A percentile compares a stretch with the other conserved stretches of the same genome.
Conservation (phyloP, 306 rosid genomes). For the Fragaria nilgerrensis region DNA sequence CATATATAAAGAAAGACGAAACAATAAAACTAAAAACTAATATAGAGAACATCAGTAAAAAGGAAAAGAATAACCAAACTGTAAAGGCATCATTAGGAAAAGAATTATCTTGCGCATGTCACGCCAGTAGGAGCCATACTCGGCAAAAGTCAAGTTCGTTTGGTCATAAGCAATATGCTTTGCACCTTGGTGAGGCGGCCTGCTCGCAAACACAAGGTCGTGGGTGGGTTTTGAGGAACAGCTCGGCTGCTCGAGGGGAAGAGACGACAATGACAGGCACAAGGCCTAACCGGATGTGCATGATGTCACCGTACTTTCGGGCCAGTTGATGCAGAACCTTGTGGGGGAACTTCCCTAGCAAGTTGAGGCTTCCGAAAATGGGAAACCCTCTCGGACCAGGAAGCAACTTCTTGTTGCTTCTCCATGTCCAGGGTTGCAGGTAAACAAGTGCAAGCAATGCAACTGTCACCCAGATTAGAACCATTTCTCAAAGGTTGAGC, state of each 20-base stretch:
- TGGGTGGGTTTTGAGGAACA: conserved; percentile 51
- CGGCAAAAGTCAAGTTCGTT: conserved; percentile 5
- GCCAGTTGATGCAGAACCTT: conserved; percentile 22
- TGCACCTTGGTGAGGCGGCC: conserved; percentile 23
- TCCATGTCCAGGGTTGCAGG: conserved; percentile 5
- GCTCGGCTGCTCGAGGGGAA: conserved; percentile 44
- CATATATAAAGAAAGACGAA: too few relatives aligned
- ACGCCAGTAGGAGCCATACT: conserved; percentile 38
- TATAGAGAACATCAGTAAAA: too few relatives aligned
- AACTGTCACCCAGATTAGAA: conserved; percentile 1
- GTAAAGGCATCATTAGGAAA: too few relatives aligned
- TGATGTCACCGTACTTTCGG: conserved; percentile 27
- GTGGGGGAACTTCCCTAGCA: conserved; percentile 35
- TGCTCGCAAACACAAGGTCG: conserved; percentile 35
- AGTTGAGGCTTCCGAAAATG: conserved; percentile 43
- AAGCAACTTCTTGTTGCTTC: conserved; percentile 23
- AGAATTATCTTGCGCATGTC: neutral
- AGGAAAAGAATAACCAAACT: too few relatives aligned
- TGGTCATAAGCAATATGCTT: conserved; percentile 23
- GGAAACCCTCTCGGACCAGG: conserved; percentile 49
- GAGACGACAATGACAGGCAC: conserved; percentile 20
- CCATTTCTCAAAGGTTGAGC: conserved; percentile 1
- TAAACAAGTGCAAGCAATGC: conserved; percentile 1
- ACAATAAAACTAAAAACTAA: too few relatives aligned
- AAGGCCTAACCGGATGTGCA: conserved; percentile 29